Conservation (phyloP, 176 grass and related monocot genomes). For the Zoysia pacifica region DNA sequence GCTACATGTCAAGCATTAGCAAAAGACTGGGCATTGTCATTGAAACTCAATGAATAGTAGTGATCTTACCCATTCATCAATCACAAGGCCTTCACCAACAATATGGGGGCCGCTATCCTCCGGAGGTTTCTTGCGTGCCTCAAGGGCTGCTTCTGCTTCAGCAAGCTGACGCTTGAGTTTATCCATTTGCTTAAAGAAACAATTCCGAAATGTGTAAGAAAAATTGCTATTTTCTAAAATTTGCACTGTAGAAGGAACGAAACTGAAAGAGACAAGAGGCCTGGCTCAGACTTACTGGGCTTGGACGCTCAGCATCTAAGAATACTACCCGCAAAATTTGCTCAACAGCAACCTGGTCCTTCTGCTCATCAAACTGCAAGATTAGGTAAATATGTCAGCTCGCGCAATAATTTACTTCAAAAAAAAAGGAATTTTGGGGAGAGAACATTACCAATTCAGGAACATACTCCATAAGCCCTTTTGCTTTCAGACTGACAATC, state of each 20-base stretch:
- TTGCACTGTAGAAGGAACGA: neutral
- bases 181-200: conserved; percentile 78
- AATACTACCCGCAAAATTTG: conserved; percentile 90
- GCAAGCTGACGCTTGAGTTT: conserved; percentile 89
- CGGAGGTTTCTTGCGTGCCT: conserved; percentile 92
- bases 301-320: conserved; percentile 72
- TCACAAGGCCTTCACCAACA: conserved; percentile 92
- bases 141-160: conserved; percentile 88
- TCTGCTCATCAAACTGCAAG: conserved; percentile 93
- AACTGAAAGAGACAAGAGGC: neutral
- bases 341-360: conserved; percentile 81
- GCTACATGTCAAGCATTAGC: conserved; percentile 5
- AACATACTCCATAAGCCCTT: conserved; percentile 80
- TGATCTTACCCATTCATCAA: conserved; percentile 96
- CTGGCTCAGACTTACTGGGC: conserved; percentile 50
- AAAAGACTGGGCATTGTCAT: conserved; percentile 36
- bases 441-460: conserved; percentile 71
- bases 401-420: neutral
- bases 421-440: neutral
- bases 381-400: conserved; percentile 14
- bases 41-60: neutral
- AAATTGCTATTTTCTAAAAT: neutral
- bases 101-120: conserved; percentile 64
- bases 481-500: conserved; percentile 93
- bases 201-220: conserved; percentile 22